Evolutionary conservation across 352 stramenopile species (phyloP).

Genomic region (Globisporangium nagaii): DNA sequence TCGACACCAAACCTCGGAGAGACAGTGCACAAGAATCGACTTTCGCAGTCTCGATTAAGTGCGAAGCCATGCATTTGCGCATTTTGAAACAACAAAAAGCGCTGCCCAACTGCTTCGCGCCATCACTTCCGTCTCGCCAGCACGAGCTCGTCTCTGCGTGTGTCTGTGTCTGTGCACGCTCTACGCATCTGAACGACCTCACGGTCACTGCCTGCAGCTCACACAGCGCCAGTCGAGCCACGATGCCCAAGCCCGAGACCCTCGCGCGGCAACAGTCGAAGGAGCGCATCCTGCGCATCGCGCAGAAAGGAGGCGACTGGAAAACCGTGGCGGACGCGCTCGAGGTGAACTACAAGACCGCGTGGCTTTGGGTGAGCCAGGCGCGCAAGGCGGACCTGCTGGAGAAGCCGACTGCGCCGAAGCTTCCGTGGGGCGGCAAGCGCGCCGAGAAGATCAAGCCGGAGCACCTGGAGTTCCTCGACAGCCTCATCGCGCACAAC

Average conservation of each 20-base stretch:
- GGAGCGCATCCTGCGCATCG: conserved; percentile 15
- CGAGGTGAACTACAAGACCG: conserved; percentile 19
- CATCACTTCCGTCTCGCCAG: too few species aligned
- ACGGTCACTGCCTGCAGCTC: neutral
- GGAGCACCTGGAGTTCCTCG: conserved; percentile 15
- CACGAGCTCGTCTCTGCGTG: too few species aligned
- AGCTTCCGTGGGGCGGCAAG: conserved; percentile 13
- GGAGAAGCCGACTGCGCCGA: conserved; percentile 6
- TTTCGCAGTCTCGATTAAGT: too few species aligned
- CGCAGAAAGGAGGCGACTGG: conserved; percentile 17
- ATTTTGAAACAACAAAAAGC: too few species aligned
- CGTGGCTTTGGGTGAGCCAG: conserved; percentile 17
- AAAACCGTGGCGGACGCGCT: conserved; percentile 12
- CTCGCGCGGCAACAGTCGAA: conserved; percentile 13
- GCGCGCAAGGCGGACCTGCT: conserved; percentile 15
- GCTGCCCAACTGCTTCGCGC: too few species aligned
- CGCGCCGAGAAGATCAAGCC: conserved; percentile 17
- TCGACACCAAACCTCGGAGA: too few species aligned
- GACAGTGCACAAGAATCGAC: too few species aligned
- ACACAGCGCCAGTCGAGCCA: neutral
- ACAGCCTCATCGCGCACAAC: conserved; percentile 12
- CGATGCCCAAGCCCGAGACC: conserved; percentile 15
- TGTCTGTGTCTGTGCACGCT: neutral
- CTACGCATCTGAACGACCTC: too few species aligned
- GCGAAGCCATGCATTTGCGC: too few species aligned